Conservation (phyloP, 169 alveolate genomes). For the Cryptosporidium sp. region DNA sequence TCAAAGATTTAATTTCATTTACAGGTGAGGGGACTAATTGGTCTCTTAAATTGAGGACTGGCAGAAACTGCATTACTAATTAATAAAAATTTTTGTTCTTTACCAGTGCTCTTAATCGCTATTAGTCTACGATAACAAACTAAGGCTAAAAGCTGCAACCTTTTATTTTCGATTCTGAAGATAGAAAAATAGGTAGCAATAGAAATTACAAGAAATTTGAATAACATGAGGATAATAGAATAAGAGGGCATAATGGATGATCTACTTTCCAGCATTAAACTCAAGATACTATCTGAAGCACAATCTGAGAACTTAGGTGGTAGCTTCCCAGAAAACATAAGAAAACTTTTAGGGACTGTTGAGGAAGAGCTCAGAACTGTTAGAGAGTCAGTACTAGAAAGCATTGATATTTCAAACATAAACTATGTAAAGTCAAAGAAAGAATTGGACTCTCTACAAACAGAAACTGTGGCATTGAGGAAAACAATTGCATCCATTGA, state of each 20-base stretch:
- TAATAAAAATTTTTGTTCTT: neutral
- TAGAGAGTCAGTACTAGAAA: slow-evolving; percentile 26
- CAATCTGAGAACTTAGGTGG: neutral
- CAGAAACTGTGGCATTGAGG: slow-evolving; percentile 13
- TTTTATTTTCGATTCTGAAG: neutral
- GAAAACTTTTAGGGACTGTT: neutral
- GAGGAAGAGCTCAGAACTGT: slow-evolving; percentile 30
- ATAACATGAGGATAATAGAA: neutral
- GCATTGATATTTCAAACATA: slow-evolving; percentile 49
- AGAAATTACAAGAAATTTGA: neutral
- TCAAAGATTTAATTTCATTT: neutral
- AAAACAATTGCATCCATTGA: slow-evolving; percentile 13
- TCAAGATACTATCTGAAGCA: slow-evolving; percentile 10
- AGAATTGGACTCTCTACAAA: slow-evolving; percentile 47
- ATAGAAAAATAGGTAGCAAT: neutral
- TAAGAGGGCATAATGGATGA: slow-evolving; percentile 18
- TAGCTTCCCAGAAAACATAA: slow-evolving; percentile 2
- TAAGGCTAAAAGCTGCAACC: neutral
- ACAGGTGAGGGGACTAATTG: neutral
- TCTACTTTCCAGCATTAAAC: slow-evolving; percentile 16
- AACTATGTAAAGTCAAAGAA: slow-evolving; percentile 43
- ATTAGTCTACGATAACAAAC: neutral
- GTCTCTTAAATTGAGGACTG: neutral
- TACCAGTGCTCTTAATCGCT: neutral
- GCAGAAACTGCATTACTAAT: neutral